These are phyloP conservation scores for Atkinsonella hypoxylon DNA, from an alignment of 2,329 filamentous ascomycete genomes.

Conservation along the genomic window DNA sequence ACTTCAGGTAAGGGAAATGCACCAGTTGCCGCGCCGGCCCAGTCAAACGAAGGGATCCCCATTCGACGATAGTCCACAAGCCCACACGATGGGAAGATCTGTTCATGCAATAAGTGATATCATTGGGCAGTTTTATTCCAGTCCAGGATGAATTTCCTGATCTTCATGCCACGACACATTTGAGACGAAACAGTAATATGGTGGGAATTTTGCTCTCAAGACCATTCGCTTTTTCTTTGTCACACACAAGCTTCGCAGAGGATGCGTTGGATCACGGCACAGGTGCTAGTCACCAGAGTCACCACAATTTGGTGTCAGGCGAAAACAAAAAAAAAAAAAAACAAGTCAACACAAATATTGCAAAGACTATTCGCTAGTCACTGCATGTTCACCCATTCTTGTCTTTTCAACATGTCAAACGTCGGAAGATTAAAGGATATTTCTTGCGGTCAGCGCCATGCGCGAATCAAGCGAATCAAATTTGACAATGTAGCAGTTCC, in stretches of 20 bases:
- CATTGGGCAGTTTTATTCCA: background rate
- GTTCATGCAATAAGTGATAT: background rate
- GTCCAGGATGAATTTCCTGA: background rate
- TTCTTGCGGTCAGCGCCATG: background rate
- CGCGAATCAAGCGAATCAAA: background rate
- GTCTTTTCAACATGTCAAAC: background rate
- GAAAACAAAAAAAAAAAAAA: background rate
- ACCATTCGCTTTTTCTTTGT: slow-evolving; percentile 1
- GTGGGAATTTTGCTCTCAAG: background rate
- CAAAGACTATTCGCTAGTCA: background rate
- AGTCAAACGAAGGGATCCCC: slow-evolving; percentile 37
- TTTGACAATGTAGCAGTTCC: background rate
- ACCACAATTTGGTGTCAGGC: background rate
- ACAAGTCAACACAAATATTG: background rate
- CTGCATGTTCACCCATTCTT: background rate
- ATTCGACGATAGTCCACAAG: slow-evolving; percentile 42
- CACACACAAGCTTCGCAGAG: slow-evolving; percentile 2
- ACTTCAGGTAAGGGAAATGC: slow-evolving; percentile 28
- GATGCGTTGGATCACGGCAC: slow-evolving; percentile 7
- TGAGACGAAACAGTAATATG: slow-evolving; percentile 1
- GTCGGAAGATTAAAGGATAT: too few relatives aligned
- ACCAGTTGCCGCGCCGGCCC: slow-evolving; percentile 13
- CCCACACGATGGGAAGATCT: background rate
- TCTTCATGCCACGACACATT: background rate
- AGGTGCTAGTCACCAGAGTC: slow-evolving; percentile 1